These are phyloP conservation scores for Phaeolepiota aurea DNA, from an alignment of 768 basidiomycete genomes.

Conservation along the genomic window DNA sequence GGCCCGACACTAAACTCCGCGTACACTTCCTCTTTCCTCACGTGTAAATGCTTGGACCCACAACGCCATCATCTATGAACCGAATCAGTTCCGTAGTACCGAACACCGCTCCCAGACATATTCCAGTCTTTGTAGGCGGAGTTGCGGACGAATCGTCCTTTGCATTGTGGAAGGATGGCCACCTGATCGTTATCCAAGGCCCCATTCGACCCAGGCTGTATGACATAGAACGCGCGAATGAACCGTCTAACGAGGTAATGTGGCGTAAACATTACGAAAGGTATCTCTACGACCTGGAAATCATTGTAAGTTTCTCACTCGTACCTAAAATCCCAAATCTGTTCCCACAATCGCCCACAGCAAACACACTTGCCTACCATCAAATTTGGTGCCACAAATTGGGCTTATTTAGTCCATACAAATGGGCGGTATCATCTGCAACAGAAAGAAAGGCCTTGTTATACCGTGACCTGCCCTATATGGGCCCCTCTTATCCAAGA, in stretches of 20 bases:
- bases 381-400: slow-evolving; percentile 23
- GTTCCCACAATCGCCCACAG: not conserved
- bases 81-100: not conserved
- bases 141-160: not conserved
- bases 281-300: not conserved
- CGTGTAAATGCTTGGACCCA: not conserved
- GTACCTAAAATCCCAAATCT: not conserved
- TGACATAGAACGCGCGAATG: not conserved
- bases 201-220: no score
- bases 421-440: slow-evolving; percentile 21
- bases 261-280: not conserved
- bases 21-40: no score
- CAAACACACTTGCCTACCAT: not conserved
- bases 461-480: slow-evolving; percentile 18
- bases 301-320: not conserved
- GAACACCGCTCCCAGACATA: not conserved
- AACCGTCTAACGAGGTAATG: not conserved
- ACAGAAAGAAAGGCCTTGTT: slow-evolving; percentile 16
- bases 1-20: no score
- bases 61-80: not conserved
- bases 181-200: not conserved
- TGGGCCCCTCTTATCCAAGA: slow-evolving; percentile 29
- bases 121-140: not conserved
- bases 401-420: slow-evolving; percentile 21
- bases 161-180: not conserved